Conservation (phyloP, 331 rosid species). For the Telfairia occidentalis region DNA sequence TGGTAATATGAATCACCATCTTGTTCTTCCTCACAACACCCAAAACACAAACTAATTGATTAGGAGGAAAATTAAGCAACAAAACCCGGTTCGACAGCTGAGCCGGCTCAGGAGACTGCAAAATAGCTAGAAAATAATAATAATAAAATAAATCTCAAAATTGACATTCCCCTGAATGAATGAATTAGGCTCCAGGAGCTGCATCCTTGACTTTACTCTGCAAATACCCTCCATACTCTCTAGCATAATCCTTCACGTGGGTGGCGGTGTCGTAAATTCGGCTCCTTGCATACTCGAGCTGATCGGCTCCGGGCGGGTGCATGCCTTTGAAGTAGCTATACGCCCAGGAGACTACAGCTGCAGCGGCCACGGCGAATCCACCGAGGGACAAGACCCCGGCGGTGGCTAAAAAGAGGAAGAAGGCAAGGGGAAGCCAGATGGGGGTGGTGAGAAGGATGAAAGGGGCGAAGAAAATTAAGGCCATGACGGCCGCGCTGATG, state of each 20-base stretch:
- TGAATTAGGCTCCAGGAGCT: slow-evolving; percentile 83
- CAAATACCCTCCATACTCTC: slow-evolving; percentile 87
- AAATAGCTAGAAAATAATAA: too few species aligned
- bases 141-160: too few species aligned
- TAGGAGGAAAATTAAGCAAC: too few species aligned
- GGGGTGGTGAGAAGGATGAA: slow-evolving; percentile 53
- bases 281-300: slow-evolving; percentile 57
- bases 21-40: too few species aligned
- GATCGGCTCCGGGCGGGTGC: slow-evolving; percentile 74
- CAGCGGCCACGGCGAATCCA: slow-evolving; percentile 30
- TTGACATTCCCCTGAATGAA: too few species aligned
- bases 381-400: slow-evolving; percentile 35
- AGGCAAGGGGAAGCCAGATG: slow-evolving; percentile 52
- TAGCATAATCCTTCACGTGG: slow-evolving; percentile 78
- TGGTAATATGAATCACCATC: too few species aligned
- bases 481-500: slow-evolving; percentile 23
- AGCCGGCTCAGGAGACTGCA: too few species aligned
- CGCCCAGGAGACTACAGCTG: slow-evolving; percentile 46
- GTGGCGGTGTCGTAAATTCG: slow-evolving; percentile 69
- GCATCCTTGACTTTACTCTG: slow-evolving; percentile 78
- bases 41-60: too few species aligned
- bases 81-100: too few species aligned
- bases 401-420: slow-evolving; percentile 23
- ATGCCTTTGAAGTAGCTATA: slow-evolving; percentile 60
- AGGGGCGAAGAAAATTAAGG: slow-evolving; percentile 43